These are phyloP conservation scores for Epichloe baconii DNA, from an alignment of 2,329 filamentous ascomycete genomes.

Conservation along the genomic window DNA sequence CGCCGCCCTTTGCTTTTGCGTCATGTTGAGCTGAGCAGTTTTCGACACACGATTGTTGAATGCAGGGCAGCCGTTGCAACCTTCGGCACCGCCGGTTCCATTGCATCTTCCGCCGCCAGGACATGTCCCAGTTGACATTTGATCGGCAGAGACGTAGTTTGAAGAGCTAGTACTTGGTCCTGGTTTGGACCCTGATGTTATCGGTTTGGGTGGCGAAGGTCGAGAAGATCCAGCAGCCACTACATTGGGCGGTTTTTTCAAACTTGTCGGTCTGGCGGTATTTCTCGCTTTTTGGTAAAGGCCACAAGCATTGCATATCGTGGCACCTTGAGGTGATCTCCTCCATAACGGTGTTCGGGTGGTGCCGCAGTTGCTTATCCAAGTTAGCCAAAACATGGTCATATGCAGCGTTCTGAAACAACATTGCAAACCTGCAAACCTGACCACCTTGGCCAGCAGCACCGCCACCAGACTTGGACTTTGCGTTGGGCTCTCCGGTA, in stretches of 20 bases:
- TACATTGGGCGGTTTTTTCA: conserved; percentile 60
- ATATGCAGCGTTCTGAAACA: neutral
- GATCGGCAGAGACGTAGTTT: conserved; percentile 66
- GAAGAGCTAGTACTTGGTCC: conserved; percentile 34
- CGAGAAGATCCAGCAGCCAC: conserved; percentile 30
- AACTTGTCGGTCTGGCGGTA: conserved; percentile 74
- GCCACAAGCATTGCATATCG: conserved; percentile 95
- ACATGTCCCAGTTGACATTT: conserved; percentile 71
- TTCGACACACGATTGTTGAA: conserved; percentile 96
- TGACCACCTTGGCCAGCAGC: conserved; percentile 40
- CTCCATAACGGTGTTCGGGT: conserved; percentile 92
- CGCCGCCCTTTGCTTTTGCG: conserved; percentile 29
- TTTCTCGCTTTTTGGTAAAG: conserved; percentile 91
- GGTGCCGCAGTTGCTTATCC: conserved; percentile 83
- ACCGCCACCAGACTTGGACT: conserved; percentile 6
- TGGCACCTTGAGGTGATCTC: conserved; percentile 80
- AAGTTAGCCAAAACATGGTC: conserved; percentile 1
- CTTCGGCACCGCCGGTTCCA: conserved; percentile 87
- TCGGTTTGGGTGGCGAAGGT: conserved; percentile 26
- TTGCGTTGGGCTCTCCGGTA: conserved; percentile 7
- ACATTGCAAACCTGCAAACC: conserved; percentile 51
- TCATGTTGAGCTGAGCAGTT: conserved; percentile 56
- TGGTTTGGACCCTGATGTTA: conserved; percentile 26
- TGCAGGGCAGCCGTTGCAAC: conserved; percentile 88
- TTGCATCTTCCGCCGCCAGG: conserved; percentile 92